Conservation (phyloP, 768 basidiomycete genomes). For the Kwoniella shandongensis region DNA sequence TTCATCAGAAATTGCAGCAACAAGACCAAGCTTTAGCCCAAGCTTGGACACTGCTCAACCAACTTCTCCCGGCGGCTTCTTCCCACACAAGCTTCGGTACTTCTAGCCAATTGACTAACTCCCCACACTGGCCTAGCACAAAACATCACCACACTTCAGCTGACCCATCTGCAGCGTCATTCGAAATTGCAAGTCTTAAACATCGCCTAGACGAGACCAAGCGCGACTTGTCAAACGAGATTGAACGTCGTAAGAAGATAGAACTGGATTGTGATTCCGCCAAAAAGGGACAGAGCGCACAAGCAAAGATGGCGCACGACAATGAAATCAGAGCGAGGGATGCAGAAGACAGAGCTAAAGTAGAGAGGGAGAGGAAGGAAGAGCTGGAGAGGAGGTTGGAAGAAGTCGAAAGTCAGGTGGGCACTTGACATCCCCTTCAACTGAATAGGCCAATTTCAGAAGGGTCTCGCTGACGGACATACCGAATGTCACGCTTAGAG, state of each 20-base stretch:
- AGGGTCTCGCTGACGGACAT: too few relatives aligned
- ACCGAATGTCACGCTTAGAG: too few relatives aligned
- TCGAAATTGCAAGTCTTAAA: not conserved
- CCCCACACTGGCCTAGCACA: too few relatives aligned
- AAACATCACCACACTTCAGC: too few relatives aligned
- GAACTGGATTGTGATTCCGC: constrained; percentile 12
- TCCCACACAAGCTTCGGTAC: too few relatives aligned
- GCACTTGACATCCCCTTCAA: too few relatives aligned
- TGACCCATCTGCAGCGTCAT: too few relatives aligned
- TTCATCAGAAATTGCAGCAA: constrained; percentile 3
- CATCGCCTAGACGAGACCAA: not conserved
- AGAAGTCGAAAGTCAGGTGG: constrained; percentile 7
- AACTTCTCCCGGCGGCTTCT: constrained; percentile 1
- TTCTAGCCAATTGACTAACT: too few relatives aligned
- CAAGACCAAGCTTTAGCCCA: constrained; percentile 10
- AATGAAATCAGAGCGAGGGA: constrained; percentile 6
- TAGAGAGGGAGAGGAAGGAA: constrained; percentile 10
- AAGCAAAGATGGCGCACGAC: constrained; percentile 8
- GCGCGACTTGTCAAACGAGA: constrained; percentile 10
- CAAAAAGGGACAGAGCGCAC: constrained; percentile 21
- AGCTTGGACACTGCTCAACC: not conserved
- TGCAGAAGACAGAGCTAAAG: constrained; percentile 1
- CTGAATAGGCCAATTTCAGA: too few relatives aligned
- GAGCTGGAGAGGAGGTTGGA: constrained; percentile 4
- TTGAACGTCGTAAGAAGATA: not conserved